Evolutionary conservation across 2,329 filamentous ascomycete species (phyloP).

Genomic region (Xylaria sp.): DNA sequence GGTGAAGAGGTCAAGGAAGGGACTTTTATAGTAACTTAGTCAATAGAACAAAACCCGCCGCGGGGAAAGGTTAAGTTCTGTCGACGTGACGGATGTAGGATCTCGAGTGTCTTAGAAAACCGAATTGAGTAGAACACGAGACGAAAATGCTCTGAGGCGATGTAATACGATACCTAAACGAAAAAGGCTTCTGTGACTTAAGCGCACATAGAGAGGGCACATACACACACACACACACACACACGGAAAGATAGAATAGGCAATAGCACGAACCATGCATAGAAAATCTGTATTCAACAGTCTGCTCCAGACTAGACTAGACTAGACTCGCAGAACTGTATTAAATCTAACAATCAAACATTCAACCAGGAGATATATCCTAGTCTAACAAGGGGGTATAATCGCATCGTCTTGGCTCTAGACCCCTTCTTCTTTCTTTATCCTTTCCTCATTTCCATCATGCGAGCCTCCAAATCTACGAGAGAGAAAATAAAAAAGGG

Average conservation of each 20-base stretch:
- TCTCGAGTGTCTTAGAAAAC: neutral
- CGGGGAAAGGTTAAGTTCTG: no score
- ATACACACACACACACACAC: no score
- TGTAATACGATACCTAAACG: neutral
- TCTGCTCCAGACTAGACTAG: neutral
- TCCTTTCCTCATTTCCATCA: conserved; percentile 2
- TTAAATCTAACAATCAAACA: conserved; percentile 7
- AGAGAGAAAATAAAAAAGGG: neutral
- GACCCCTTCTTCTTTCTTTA: neutral
- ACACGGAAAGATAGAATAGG: neutral
- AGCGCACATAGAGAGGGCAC: neutral
- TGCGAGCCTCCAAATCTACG: neutral
- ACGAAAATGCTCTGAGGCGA: neutral
- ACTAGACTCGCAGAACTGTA: neutral
- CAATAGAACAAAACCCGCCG: no score
- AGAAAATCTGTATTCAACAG: conserved; percentile 16
- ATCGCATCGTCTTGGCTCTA: neutral
- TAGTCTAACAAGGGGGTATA: conserved; percentile 6
- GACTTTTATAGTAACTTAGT: no score
- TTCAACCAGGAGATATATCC: conserved; percentile 3
- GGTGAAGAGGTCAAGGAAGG: no score
- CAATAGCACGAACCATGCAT: neutral
- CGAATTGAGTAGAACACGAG: neutral
- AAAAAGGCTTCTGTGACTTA: neutral
- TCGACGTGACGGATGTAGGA: neutral